These are phyloP conservation scores for Aspergillus nanangensis DNA, from an alignment of 495 filamentous ascomycete genomes.

Conservation along the genomic window DNA sequence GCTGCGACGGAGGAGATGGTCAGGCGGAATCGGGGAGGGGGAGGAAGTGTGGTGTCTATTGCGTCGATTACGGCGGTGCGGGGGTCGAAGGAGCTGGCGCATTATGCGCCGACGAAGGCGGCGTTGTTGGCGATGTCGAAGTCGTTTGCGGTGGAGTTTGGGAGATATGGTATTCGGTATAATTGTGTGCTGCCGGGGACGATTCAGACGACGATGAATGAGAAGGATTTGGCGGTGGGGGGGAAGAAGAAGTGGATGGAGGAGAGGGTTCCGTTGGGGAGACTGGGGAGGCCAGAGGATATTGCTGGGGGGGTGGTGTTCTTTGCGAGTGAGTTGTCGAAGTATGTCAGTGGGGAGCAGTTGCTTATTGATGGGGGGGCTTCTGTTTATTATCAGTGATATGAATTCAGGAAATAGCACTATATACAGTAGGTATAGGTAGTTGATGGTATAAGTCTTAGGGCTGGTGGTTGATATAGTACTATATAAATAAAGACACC, in stretches of 20 bases:
- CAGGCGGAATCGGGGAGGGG: neutral
- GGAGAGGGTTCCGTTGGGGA: neutral
- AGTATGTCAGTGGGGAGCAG: slow-evolving; percentile 68
- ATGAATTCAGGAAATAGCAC: too few relatives aligned
- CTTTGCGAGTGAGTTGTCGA: slow-evolving; percentile 62
- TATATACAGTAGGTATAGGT: too few relatives aligned
- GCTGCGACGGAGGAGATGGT: slow-evolving; percentile 3
- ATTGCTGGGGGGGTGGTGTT: slow-evolving; percentile 43
- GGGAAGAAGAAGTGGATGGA: neutral
- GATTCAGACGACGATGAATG: slow-evolving; percentile 3
- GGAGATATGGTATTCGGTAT: slow-evolving; percentile 2
- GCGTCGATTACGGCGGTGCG: slow-evolving; percentile 3
- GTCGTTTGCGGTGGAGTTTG: slow-evolving; percentile 5
- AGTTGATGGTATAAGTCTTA: too few relatives aligned
- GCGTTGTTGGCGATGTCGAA: slow-evolving; percentile 2
- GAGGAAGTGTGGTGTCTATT: slow-evolving; percentile 6
- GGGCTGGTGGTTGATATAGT: too few relatives aligned
- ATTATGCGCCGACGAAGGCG: slow-evolving; percentile 6
- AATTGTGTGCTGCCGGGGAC: slow-evolving; percentile 8
- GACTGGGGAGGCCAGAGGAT: slow-evolving; percentile 8
- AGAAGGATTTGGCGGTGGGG: neutral
- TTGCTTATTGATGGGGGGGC: slow-evolving; percentile 71
- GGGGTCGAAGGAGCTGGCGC: slow-evolving; percentile 1
- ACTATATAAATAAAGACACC: too few relatives aligned
- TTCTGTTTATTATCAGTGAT: neutral